A percentile compares a stretch with the other conserved stretches of the same genome.
Evolutionary conservation across 2,329 filamentous ascomycete genomes (phyloP).

Genomic region (Aureobasidium sp.): DNA sequence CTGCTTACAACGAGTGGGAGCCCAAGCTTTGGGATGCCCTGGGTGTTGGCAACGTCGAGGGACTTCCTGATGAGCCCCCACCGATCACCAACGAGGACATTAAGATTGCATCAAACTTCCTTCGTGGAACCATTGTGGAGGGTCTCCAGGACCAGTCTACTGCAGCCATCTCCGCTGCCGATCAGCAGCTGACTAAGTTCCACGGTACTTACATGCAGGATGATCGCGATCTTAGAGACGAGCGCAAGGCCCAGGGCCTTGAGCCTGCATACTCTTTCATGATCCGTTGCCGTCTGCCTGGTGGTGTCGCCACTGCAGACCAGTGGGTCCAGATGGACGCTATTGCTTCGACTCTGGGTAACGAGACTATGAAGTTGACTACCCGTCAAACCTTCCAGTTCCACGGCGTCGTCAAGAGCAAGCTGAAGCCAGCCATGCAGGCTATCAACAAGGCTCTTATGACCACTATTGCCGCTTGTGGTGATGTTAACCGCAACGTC

Average conservation of each 20-base stretch:
- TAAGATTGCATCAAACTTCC: conserved; percentile 87
- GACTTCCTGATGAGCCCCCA: conserved; percentile 84
- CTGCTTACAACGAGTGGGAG: conserved; percentile 92
- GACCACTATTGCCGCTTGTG: conserved; percentile 95
- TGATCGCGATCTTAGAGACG: conserved; percentile 88
- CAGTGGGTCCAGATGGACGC: conserved; percentile 99
- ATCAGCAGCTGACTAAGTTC: conserved; percentile 96
- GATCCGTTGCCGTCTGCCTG: conserved; percentile 88
- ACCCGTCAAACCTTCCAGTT: conserved; percentile 99
- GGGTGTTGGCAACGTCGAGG: conserved; percentile 90
- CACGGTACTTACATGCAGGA: conserved; percentile 99
- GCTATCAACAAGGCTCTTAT: conserved; percentile 92
- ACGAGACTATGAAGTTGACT: conserved; percentile 98
- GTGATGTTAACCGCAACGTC: conserved; percentile 97
- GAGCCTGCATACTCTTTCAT: conserved; percentile 99
- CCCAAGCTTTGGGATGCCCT: conserved; percentile 88
- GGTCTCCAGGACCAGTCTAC: conserved; percentile 75
- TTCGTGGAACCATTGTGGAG: conserved; percentile 90
- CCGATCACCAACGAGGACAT: conserved; percentile 98
- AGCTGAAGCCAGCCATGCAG: conserved; percentile 93
- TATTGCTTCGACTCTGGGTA: conserved; percentile 78
- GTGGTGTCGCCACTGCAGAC: conserved; percentile 79
- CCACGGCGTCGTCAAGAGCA: conserved; percentile 93
- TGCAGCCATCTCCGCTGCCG: conserved; percentile 78
- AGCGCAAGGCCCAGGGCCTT: conserved; percentile 95